Conservation (phyloP, 176 grass and related monocot species). For the Rhynchospora tenuis region DNA sequence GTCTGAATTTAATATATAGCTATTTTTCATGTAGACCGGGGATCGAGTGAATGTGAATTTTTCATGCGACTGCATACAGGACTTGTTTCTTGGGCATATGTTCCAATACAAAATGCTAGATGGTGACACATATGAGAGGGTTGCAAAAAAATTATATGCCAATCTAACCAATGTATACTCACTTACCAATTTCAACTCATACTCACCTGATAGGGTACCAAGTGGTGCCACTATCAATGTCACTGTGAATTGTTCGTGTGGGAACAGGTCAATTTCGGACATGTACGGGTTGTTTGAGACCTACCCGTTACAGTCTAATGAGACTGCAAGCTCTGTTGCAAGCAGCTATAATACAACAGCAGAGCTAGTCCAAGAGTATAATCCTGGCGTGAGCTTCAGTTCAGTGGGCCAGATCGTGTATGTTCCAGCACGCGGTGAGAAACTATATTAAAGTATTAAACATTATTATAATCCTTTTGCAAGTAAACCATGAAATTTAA, state of each 20-base stretch:
- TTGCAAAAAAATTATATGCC: conserved; percentile 10
- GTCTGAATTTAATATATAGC: neutral
- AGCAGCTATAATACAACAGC: neutral
- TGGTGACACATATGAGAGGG: conserved; percentile 16
- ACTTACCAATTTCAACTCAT: conserved; percentile 43
- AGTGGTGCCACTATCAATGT: conserved; percentile 20
- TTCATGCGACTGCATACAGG: conserved; percentile 29
- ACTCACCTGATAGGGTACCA: conserved; percentile 33
- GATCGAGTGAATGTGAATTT: conserved; percentile 37
- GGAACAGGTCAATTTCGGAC: conserved; percentile 24
- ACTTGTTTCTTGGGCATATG: conserved; percentile 43
- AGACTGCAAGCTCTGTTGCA: conserved; percentile 44
- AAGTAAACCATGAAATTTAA: neutral
- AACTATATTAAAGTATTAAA: conserved; percentile 1
- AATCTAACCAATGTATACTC: conserved; percentile 54
- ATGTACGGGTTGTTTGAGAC: conserved; percentile 74
- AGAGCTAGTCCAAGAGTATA: conserved; percentile 46
- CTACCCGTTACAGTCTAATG: conserved; percentile 40
- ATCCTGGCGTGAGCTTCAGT: conserved; percentile 34
- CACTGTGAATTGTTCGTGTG: conserved; percentile 82
- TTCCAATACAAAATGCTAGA: neutral
- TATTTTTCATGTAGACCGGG: conserved; percentile 4
- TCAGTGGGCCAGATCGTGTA: conserved; percentile 37
- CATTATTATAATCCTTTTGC: neutral
- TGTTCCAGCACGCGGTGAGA: conserved; percentile 57